These are phyloP conservation scores for Aphanocladium album DNA, from an alignment of 2,329 filamentous ascomycete genomes.

Conservation along the genomic window DNA sequence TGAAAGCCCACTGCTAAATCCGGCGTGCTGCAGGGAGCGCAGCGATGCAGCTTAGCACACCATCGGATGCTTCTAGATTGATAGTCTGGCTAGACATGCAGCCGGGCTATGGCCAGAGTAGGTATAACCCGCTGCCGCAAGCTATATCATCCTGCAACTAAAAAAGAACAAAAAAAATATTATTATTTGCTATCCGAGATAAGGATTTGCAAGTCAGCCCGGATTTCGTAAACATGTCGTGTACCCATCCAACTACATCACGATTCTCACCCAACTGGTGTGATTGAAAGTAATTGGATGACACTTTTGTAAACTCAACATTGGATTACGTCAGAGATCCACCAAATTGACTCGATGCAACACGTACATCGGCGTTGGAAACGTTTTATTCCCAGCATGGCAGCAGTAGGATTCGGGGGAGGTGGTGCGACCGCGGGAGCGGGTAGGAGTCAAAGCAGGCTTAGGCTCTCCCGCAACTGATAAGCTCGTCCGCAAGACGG, in stretches of 20 bases:
- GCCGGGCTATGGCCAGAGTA: not conserved
- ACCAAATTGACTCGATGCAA: not conserved
- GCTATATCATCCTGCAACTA: not conserved
- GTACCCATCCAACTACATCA: not conserved
- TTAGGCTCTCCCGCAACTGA: not conserved
- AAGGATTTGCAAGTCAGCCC: not conserved
- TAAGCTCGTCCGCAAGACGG: not conserved
- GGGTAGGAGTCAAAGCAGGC: too few relatives aligned
- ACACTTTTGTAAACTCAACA: too few relatives aligned
- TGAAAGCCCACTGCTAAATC: not conserved
- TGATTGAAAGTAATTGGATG: too few relatives aligned
- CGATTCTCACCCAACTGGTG: not conserved
- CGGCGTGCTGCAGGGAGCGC: not conserved
- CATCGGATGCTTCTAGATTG: not conserved
- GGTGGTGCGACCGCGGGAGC: too few relatives aligned
- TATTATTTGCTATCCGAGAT: not conserved
- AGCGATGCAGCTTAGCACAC: not conserved
- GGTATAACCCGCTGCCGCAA: not conserved
- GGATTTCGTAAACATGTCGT: not conserved
- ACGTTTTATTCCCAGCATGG: too few relatives aligned
- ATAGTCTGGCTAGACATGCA: not conserved
- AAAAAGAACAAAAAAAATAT: not conserved
- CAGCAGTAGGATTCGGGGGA: too few relatives aligned
- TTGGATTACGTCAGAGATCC: not conserved
- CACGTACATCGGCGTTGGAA: too few relatives aligned